These are phyloP conservation scores for Candida stauntonica DNA, from an alignment of 805 yeast species.

Conservation along the genomic window DNA sequence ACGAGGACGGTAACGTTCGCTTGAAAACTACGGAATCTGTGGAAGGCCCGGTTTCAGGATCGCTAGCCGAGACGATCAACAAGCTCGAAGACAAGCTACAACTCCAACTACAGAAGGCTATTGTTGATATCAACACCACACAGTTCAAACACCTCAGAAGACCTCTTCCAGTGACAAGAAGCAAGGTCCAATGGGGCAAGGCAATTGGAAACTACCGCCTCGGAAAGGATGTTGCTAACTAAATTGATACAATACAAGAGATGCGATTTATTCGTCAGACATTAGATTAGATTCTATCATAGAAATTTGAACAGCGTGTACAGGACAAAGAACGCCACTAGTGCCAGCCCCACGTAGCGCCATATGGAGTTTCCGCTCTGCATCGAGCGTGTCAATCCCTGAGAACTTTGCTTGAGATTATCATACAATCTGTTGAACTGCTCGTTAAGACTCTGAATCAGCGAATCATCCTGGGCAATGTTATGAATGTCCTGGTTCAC, in stretches of 20 bases:
- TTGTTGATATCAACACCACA: conserved; percentile 69
- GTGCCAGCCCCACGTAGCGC: conserved; percentile 54
- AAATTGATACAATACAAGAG: neutral
- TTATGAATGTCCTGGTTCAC: conserved; percentile 65
- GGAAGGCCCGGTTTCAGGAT: conserved; percentile 19
- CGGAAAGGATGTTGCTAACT: conserved; percentile 68
- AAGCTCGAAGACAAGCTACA: conserved; percentile 58
- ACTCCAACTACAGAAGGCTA: conserved; percentile 52
- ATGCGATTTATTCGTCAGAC: no score
- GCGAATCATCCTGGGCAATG: conserved; percentile 53
- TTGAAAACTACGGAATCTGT: conserved; percentile 46
- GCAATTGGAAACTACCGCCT: conserved; percentile 86
- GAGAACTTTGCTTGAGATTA: conserved; percentile 48
- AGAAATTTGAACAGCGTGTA: conserved; percentile 52
- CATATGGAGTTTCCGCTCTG: conserved; percentile 54
- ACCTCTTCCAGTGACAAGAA: conserved; percentile 85
- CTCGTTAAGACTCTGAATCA: conserved; percentile 40
- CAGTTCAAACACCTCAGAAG: conserved; percentile 84
- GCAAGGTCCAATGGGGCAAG: conserved; percentile 92
- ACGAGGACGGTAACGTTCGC: conserved; percentile 93
- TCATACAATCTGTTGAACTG: conserved; percentile 46
- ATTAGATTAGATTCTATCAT: conserved; percentile 1
- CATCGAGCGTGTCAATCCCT: conserved; percentile 51
- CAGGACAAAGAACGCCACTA: conserved; percentile 49
- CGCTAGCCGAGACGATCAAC: conserved; percentile 43